Conservation (phyloP, 371 early-diverging fungal genomes). For the Saksenaea oblongispora region DNA sequence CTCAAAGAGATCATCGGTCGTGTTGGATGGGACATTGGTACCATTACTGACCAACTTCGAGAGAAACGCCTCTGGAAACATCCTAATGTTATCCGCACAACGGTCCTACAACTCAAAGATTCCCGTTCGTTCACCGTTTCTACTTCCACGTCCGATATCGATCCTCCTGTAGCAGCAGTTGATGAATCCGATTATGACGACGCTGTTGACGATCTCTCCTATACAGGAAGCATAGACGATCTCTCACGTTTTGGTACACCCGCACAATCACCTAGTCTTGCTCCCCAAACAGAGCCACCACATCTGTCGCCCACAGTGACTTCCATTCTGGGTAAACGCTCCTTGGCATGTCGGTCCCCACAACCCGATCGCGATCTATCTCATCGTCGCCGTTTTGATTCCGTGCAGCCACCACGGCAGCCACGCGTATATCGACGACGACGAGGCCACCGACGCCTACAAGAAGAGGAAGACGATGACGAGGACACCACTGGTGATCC, state of each 20-base stretch:
- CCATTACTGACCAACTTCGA: background rate
- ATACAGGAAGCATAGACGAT: background rate
- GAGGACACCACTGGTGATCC: background rate
- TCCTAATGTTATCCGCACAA: background rate
- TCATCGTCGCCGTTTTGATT: background rate
- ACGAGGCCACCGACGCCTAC: background rate
- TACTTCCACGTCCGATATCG: background rate
- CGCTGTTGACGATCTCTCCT: background rate
- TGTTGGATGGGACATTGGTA: background rate
- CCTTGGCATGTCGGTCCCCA: background rate
- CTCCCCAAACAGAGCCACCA: background rate
- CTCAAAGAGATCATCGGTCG: background rate
- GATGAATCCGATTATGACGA: background rate
- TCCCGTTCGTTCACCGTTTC: background rate
- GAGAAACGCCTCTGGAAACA: background rate
- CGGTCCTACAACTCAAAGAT: background rate
- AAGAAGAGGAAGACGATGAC: background rate
- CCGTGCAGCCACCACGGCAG: background rate
- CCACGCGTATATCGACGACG: background rate
- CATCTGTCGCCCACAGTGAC: background rate
- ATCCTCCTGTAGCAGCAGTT: background rate
- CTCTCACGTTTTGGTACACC: background rate
- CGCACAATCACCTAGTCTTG: background rate
- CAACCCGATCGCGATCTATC: background rate
- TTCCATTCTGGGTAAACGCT: background rate